Percentiles rank a stretch among this genome's conserved stretches.
phyloP scores from a whole-genome alignment of 208 protist species.

The Acanthamoeba sp. region DNA sequence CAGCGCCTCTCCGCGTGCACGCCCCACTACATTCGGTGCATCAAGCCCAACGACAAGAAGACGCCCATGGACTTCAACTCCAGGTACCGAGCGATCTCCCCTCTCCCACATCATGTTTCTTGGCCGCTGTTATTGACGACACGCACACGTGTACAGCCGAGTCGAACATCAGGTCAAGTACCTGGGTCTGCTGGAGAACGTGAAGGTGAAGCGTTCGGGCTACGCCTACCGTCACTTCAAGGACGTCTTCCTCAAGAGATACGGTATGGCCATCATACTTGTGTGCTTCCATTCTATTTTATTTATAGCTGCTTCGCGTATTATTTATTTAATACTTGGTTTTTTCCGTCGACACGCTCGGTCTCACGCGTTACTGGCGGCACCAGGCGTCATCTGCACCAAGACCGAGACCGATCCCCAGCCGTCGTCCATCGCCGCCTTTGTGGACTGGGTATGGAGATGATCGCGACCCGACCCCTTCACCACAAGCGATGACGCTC shows the following conservation, averaged over 20 bases:
- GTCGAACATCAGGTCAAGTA: slow-evolving; percentile 89
- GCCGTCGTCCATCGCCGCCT: slow-evolving; percentile 84
- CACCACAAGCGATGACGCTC: neutral
- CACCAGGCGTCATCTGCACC: slow-evolving; percentile 16
- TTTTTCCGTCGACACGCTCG: neutral
- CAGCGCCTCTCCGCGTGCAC: slow-evolving; percentile 86
- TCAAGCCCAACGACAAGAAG: slow-evolving; percentile 96
- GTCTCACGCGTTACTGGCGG: neutral
- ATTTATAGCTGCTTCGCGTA: neutral
- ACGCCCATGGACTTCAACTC: slow-evolving; percentile 87
- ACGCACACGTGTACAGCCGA: too few relatives aligned
- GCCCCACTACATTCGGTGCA: slow-evolving; percentile 97
- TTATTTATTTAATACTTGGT: neutral
- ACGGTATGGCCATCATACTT: slow-evolving; percentile 12
- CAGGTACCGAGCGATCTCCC: too few relatives aligned
- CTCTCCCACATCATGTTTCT: too few relatives aligned
- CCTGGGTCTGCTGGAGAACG: slow-evolving; percentile 93
- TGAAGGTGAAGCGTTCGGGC: slow-evolving; percentile 84
- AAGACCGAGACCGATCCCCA: slow-evolving; percentile 73
- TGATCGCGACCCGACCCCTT: neutral
- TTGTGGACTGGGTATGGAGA: slow-evolving; percentile 64
- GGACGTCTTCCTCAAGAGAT: slow-evolving; percentile 93
- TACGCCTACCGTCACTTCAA: slow-evolving; percentile 94
- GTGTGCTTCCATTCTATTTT: neutral
- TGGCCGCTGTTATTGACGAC: too few relatives aligned